Conservation (phyloP, 495 filamentous ascomycete genomes). For the Daldinia childiae region DNA sequence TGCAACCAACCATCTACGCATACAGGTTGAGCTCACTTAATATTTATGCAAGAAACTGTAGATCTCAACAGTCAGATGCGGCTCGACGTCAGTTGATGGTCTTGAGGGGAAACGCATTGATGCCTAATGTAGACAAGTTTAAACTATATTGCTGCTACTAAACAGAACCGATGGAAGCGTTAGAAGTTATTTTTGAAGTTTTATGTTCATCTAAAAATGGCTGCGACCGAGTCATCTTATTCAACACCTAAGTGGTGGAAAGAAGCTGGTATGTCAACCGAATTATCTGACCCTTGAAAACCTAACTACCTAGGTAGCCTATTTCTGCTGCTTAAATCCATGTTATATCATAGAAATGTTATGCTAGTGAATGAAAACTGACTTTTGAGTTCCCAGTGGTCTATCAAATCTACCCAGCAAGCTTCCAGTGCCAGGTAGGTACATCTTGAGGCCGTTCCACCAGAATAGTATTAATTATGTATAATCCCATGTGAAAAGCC, state of each 20-base stretch:
- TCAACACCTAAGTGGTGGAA: constrained; percentile 64
- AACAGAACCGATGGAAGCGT: neutral
- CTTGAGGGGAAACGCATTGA: constrained; percentile 19
- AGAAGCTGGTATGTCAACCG: constrained; percentile 51
- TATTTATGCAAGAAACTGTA: constrained; percentile 7
- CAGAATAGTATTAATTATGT: constrained; percentile 13
- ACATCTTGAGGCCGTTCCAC: neutral
- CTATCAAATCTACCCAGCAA: constrained; percentile 72
- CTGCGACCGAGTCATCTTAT: constrained; percentile 40
- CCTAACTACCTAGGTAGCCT: neutral
- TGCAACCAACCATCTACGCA: constrained; percentile 13
- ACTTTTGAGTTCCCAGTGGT: constrained; percentile 42
- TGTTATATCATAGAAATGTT: neutral
- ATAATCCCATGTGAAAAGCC: constrained; percentile 22
- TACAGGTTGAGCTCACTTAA: neutral
- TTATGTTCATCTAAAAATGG: constrained; percentile 19
- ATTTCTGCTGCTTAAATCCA: neutral
- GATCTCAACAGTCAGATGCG: constrained; percentile 27
- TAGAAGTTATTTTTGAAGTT: neutral
- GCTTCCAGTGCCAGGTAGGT: constrained; percentile 67
- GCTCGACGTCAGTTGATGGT: constrained; percentile 31
- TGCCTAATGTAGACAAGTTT: constrained; percentile 29
- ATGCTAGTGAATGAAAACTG: neutral
- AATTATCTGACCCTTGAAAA: neutral
- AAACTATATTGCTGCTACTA: neutral